These are phyloP conservation scores for Tolypocladium pustulatum DNA, from an alignment of 2,329 filamentous ascomycete genomes.

Conservation along the genomic window DNA sequence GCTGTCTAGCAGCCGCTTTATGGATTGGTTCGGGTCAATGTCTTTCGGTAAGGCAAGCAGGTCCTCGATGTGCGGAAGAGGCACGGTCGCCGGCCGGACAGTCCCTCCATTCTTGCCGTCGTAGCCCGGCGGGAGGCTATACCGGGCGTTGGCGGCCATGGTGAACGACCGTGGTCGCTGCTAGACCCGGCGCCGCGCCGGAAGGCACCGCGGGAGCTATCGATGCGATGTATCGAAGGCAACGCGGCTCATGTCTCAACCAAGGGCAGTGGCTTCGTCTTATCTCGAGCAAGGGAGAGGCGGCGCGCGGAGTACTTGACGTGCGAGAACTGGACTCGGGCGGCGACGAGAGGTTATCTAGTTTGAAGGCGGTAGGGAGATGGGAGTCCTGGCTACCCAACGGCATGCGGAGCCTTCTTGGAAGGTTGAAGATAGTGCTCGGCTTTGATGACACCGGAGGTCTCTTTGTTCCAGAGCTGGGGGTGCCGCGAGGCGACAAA, in stretches of 20 bases:
- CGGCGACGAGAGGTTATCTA: neutral
- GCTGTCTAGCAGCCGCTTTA: constrained; percentile 41
- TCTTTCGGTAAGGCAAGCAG: constrained; percentile 34
- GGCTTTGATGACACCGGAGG: neutral
- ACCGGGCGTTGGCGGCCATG: constrained; percentile 20
- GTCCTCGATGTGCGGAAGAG: constrained; percentile 44
- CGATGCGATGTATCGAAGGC: neutral
- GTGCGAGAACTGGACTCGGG: neutral
- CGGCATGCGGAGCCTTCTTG: neutral
- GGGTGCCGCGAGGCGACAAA: neutral
- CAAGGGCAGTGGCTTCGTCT: neutral
- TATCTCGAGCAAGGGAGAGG: neutral
- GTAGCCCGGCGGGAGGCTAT: constrained; percentile 17
- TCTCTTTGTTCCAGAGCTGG: neutral
- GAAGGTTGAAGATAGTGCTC: neutral
- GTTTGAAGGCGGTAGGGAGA: neutral
- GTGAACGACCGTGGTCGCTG: constrained; percentile 13
- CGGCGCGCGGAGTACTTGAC: neutral
- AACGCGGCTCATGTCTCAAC: neutral
- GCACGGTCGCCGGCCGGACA: constrained; percentile 15
- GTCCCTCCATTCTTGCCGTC: constrained; percentile 16
- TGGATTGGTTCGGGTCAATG: constrained; percentile 36
- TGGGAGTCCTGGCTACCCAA: neutral
- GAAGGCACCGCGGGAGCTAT: neutral
- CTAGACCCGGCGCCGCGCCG: neutral